Evolutionary conservation across 176 grass and related monocot genomes (phyloP), one percentile per base, ranked within the genome.

Genomic region (Ensete ventricosum): DNA sequence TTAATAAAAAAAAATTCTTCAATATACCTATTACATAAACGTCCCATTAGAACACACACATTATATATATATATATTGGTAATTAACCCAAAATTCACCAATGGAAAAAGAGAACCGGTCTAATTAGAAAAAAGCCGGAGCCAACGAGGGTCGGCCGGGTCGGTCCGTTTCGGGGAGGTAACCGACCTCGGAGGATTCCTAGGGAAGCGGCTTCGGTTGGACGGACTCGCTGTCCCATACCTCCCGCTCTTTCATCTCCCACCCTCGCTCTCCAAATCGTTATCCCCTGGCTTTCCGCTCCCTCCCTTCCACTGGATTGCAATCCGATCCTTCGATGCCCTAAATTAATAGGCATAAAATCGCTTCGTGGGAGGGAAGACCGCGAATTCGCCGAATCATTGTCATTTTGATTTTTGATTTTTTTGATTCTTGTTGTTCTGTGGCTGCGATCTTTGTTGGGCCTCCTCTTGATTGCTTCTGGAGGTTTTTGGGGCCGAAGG

Each of bases 291-390:
- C 70, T 21, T 20, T 20, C 59, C 50, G 48, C 80, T 49, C 64
- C 17, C 77, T 58, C 21, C 22, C 20, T 43, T 9, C 62, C 80
- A 75, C 76, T 57, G 77, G 48, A 66, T 73, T 67, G 68, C 81
- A 71, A 14, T n/a, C 79, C 67, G 76, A 67, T 72, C 58, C 77
- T 75, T 69, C 76, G 72, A 77, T 78, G 64, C 23, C 73, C 63
- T 13, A 3, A 20, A n/a, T 52, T 52, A 11, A 11, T 29, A 51
- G 1, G 10, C 19, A 7, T 12, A 70, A 85, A 69, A 43, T 64
- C 59, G 74, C 62, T 73, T 14, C 22, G 17, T 19, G 17, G 17
- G 13, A 58, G 14, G 55, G 3, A 43, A 43, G 34, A 5, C 34
- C 4, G 24, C 64, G 3, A 27, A 29, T 9, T 66, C 25, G 50